Evolutionary conservation across 148 eudicot species (phyloP), one percentile per base, ranked within the genome.

Genomic region (Linanthus parryae): DNA sequence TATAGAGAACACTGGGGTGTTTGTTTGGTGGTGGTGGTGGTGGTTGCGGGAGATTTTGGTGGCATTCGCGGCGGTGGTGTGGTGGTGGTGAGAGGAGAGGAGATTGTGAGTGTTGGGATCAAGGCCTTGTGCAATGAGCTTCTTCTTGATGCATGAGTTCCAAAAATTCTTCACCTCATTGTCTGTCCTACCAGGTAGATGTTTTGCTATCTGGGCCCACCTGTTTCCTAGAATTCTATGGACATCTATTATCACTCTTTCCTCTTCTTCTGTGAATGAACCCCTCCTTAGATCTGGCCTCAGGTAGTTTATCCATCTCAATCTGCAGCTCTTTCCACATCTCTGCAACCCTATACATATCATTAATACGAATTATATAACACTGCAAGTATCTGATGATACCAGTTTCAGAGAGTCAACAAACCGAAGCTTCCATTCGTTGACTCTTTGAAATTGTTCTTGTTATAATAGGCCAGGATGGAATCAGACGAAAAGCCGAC

Each of bases 81-180:
- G 26, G n/a, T 34, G 44, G 7, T 54, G 29, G 28, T 54, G 44
- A 18, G 60, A 31, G n/a, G 69, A 57, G 43, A 76, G 62, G 31
- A 76, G 77, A 40, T 71, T 71, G 61, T 76, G 77, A 56, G 81
- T 67, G 68, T 69, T 69, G 42, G 79, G 79, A 50, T 74, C 79
- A 35, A 76, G 54, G 15, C 81, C 81, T 42, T 68, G 78, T 25
- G 78, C 59, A 24, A 73, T 68, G 61, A 73, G 78, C 63, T 73
- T 73, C 30, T 73, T 73, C 74, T 68, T 73, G 61, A 73, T 68
- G 59, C 73, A 63, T n/a, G n/a, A n/a, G n/a, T 70, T 70, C 77
- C 77, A 72, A 47, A 72, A 72, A 35, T 72, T 72, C 48, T 72
- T 49, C 1, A 49, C 54, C 19, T 49, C 54, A 30, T 49, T 49